A percentile compares a stretch with the other conserved stretches of the same genome.
Conservation (phyloP, 2,329 filamentous ascomycete species). For the Alternaria sp. region DNA sequence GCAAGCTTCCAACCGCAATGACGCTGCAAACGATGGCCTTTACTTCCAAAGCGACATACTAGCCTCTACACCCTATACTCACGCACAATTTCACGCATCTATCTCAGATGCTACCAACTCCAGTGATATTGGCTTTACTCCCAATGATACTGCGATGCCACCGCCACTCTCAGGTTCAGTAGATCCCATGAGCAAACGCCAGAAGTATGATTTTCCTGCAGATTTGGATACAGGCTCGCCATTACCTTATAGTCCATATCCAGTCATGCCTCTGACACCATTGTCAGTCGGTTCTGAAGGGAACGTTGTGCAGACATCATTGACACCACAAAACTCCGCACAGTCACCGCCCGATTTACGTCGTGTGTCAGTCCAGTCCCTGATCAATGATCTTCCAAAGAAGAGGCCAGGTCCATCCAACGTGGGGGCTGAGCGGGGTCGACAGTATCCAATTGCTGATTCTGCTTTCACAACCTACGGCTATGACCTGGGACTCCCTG, state of each 20-base stretch:
- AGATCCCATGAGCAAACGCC: constrained; percentile 32
- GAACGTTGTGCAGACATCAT: constrained; percentile 24
- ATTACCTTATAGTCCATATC: constrained; percentile 55
- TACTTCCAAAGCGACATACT: constrained; percentile 21
- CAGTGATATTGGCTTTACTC: constrained; percentile 20
- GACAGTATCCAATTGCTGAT: constrained; percentile 44
- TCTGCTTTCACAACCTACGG: constrained; percentile 66
- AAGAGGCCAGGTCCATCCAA: constrained; percentile 22
- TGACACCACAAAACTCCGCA: constrained; percentile 31
- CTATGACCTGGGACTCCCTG: constrained; percentile 73
- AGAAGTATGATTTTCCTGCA: constrained; percentile 37
- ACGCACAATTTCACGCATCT: constrained; percentile 30
- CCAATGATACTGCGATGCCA: constrained; percentile 38
- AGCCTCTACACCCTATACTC: constrained; percentile 20
- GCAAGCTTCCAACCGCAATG: constrained; percentile 18
- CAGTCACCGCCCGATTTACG: constrained; percentile 57
- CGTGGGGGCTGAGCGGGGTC: constrained; percentile 55
- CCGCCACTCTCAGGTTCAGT: constrained; percentile 30
- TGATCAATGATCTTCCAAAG: constrained; percentile 55
- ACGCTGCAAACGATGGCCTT: constrained; percentile 25
- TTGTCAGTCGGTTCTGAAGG: constrained; percentile 51
- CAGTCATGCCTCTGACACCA: constrained; percentile 57
- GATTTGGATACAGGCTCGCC: constrained; percentile 47
- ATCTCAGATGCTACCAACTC: constrained; percentile 28
- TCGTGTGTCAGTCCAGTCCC: constrained; percentile 70